Base-by-base conservation (phyloP, 129 eudicot species). In the Pseudognaphalium luteoalbum region DNA sequence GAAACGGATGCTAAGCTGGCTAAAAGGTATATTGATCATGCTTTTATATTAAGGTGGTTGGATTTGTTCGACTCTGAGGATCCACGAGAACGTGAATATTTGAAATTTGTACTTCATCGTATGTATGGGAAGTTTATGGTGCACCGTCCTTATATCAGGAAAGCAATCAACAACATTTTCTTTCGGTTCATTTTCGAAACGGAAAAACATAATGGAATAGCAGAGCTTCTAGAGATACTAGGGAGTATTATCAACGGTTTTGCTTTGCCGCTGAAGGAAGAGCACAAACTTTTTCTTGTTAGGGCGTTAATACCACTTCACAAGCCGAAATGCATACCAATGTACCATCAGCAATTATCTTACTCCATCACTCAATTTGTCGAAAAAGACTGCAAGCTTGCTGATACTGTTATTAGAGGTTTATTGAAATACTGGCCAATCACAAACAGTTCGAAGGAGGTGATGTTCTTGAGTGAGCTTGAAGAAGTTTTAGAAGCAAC, bases 401-500 rank as follows among this genome's bases (percentile, higher is more conserved):
- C 96, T 14, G 96, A 90, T 80, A 88, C 91, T 73, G 96, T 90
- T 65, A 90, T 90, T 15, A 88, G 96, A 74, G 96, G 96, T 10
- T 77, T 90, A 32, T 77, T 88, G 72, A 88, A 88, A 51, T 90
- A 90, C 76, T 90, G 96, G 96, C 96, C 96, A 2, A 71, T 90
- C 71, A 89, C 96, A 37, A 89, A 89, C 68, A 87, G 96, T 80
- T 81, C 89, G 33, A 89, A 89, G 74, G 91, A 88, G 85, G 89
- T 88, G 14, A 83, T 91, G 91, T 91, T 91, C 57, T 78, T 91
- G 61, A 88, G 91, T 62, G 97, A 88, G 82, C 88, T 91, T 22
- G 97, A 91, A 79, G 97, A 91, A 78, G 97, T 91, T 67, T 68
- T 91, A 35, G 97, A 91, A 85, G 93, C 88, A 37, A 91, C 97